phyloP scores from a whole-genome alignment of 495 filamentous ascomycete species.

The Halenospora varia region DNA sequence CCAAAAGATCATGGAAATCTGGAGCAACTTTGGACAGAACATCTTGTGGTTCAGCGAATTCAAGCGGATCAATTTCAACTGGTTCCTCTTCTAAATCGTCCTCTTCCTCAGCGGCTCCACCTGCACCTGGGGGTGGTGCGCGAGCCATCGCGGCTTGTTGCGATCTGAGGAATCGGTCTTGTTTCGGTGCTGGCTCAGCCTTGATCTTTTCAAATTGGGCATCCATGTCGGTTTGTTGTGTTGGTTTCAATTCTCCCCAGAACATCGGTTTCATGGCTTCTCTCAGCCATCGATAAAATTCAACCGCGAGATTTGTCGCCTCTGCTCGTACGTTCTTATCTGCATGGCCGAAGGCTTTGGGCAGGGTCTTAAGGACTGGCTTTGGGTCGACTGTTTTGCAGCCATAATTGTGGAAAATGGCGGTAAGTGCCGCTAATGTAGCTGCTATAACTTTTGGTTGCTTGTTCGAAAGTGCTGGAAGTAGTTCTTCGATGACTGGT shows the following conservation, averaged over 20 bases:
- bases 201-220: slow-evolving; percentile 92
- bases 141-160: slow-evolving; percentile 80
- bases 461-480: slow-evolving; percentile 85
- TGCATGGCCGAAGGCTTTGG: slow-evolving; percentile 90
- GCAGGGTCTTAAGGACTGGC: slow-evolving; percentile 83
- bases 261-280: slow-evolving; percentile 99
- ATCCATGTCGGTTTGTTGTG: slow-evolving; percentile 92
- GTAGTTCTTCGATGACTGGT: slow-evolving; percentile 84
- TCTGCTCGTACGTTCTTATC: slow-evolving; percentile 99
- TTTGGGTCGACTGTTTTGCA: slow-evolving; percentile 97
- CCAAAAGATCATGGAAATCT: slow-evolving; percentile 75
- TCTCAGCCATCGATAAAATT: slow-evolving; percentile 94
- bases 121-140: slow-evolving; percentile 53
- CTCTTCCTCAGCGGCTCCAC: slow-evolving; percentile 51
- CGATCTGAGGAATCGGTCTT: slow-evolving; percentile 81
- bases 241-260: slow-evolving; percentile 92
- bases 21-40: slow-evolving; percentile 79
- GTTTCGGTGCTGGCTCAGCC: slow-evolving; percentile 80
- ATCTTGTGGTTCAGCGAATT: slow-evolving; percentile 87
- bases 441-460: slow-evolving; percentile 92
- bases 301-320: slow-evolving; percentile 85
- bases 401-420: slow-evolving; percentile 87
- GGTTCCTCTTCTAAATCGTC: slow-evolving; percentile 68
- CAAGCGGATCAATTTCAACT: slow-evolving; percentile 74
- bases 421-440: slow-evolving; percentile 70